A percentile compares a stretch with the other conserved stretches of the same genome.
Conservation (phyloP, 192 early-diverging fungal species). For the Entomortierella beljakovae region DNA sequence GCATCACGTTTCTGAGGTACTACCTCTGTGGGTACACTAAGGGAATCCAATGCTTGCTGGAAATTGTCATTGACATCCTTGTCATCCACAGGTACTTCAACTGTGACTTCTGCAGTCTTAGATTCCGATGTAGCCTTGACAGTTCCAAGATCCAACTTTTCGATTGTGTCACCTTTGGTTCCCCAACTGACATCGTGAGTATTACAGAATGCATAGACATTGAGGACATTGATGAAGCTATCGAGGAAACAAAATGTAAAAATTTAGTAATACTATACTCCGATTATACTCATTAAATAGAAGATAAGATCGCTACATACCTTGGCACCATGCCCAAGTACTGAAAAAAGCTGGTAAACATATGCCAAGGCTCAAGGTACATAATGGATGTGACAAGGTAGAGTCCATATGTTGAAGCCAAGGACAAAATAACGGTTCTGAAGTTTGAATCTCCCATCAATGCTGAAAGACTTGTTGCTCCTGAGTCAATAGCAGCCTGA, state of each 20-base stretch:
- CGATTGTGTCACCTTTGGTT: slow-evolving; percentile 88
- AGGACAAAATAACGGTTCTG: slow-evolving; percentile 81
- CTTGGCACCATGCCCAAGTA: slow-evolving; percentile 61
- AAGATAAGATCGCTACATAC: not conserved
- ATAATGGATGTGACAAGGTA: slow-evolving; percentile 83
- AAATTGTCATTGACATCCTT: slow-evolving; percentile 84
- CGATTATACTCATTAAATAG: not conserved
- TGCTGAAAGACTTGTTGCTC: slow-evolving; percentile 52
- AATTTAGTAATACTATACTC: not conserved
- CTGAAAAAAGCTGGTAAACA: slow-evolving; percentile 68
- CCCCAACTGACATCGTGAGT: slow-evolving; percentile 96
- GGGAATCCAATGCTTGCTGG: slow-evolving; percentile 72
- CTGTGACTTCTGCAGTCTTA: slow-evolving; percentile 76
- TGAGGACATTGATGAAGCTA: slow-evolving; percentile 84
- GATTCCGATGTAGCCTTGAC: slow-evolving; percentile 74
- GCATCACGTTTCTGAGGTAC: slow-evolving; percentile 64
- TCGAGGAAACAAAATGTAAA: not conserved
- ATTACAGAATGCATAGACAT: slow-evolving; percentile 96
- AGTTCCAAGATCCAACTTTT: slow-evolving; percentile 75
- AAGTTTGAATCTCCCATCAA: slow-evolving; percentile 67
- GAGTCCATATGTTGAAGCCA: slow-evolving; percentile 85
- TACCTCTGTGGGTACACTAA: slow-evolving; percentile 56
- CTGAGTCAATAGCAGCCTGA: slow-evolving; percentile 50
- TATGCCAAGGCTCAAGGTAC: slow-evolving; percentile 91
- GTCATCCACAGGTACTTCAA: slow-evolving; percentile 79